phyloP scores from a whole-genome alignment of 805 yeast species.

The Ogataea paraovalis region DNA sequence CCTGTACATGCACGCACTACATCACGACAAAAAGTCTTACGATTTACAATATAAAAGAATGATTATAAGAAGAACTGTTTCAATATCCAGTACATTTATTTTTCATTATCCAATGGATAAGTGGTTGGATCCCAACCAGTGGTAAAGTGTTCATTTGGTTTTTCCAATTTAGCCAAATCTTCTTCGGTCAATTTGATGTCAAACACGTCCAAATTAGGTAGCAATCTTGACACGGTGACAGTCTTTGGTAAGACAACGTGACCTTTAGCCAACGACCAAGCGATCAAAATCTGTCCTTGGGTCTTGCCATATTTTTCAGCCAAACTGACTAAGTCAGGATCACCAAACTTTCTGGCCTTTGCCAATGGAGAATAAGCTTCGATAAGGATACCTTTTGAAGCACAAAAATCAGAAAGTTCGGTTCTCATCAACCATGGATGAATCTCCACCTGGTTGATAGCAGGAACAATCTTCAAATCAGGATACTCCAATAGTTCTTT shows the following conservation, averaged over 20 bases:
- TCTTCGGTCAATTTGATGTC: constrained; percentile 39
- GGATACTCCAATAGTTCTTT: constrained; percentile 48
- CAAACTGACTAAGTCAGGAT: constrained; percentile 39
- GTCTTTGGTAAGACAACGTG: constrained; percentile 40
- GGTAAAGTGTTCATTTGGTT: constrained; percentile 11
- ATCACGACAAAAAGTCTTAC: no score
- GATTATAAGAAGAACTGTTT: no score
- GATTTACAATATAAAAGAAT: no score
- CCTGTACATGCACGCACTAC: no score
- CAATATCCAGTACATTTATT: background rate
- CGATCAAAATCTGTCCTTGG: constrained; percentile 57
- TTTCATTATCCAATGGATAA: background rate
- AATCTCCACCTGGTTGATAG: constrained; percentile 47
- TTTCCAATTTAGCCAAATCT: constrained; percentile 33
- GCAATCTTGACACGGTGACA: constrained; percentile 33
- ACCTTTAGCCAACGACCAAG: constrained; percentile 68
- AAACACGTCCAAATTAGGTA: constrained; percentile 38
- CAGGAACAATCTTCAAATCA: constrained; percentile 41
- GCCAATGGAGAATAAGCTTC: constrained; percentile 70
- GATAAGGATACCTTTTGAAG: constrained; percentile 41
- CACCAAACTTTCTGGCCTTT: constrained; percentile 44
- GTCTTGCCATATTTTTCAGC: constrained; percentile 45
- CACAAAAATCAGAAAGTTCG: constrained; percentile 42
- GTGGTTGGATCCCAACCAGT: constrained; percentile 23
- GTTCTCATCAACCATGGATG: constrained; percentile 47